phyloP scores from a whole-genome alignment of 495 filamentous ascomycete species.

The Penicillium bovifimosum region DNA sequence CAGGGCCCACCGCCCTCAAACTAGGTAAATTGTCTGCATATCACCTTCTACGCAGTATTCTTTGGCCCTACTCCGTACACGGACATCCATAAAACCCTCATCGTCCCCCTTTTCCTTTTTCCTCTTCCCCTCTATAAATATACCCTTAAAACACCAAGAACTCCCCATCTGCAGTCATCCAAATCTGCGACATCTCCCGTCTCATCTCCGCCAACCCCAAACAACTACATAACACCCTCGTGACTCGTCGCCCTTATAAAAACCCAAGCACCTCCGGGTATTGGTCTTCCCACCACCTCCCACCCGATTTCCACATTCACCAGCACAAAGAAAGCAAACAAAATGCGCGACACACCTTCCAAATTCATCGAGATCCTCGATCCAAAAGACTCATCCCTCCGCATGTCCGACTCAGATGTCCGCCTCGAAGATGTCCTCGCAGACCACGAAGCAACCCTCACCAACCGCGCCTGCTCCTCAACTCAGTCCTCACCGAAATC shows the following conservation, averaged over 20 bases:
- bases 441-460: constrained; percentile 40
- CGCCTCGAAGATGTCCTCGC: constrained; percentile 47
- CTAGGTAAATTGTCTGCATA: background rate
- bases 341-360: constrained; percentile 41
- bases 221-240: background rate
- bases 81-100: background rate
- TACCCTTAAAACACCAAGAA: background rate
- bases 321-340: background rate
- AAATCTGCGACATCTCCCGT: constrained; percentile 16
- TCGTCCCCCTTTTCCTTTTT: constrained; percentile 2
- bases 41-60: background rate
- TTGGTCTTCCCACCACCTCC: background rate
- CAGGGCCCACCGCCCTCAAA: constrained; percentile 4
- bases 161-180: constrained; percentile 6
- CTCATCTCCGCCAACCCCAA: constrained; percentile 2
- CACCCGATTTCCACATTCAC: background rate
- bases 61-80: too few species aligned
- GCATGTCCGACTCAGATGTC: constrained; percentile 41
- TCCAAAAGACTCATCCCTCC: constrained; percentile 28
- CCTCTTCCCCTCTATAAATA: background rate
- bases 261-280: too few species aligned
- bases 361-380: constrained; percentile 46
- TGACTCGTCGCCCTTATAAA: constrained; percentile 1
- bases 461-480: constrained; percentile 36
- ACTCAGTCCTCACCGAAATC: constrained; percentile 34